Evolutionary conservation across 371 early-diverging fungal species (phyloP), one percentile per base, ranked within the genome.

Genomic region (Funneliformis caledonium): DNA sequence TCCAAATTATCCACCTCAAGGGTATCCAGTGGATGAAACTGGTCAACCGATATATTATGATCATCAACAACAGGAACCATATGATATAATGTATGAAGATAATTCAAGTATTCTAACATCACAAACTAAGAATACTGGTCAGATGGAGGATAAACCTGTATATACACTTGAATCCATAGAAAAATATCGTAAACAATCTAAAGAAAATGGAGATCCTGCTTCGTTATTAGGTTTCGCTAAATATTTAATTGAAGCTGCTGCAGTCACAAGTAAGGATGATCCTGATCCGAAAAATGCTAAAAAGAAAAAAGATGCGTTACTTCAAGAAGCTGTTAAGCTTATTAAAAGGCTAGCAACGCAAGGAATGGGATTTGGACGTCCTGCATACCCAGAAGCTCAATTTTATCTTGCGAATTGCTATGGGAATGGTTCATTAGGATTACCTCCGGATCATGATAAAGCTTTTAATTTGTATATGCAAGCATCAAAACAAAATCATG

Each of bases 371-470:
- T 85, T 92, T 60, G 92, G 94, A n/a, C 91, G 89, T 77, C 85
- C 90, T 8, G 89, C 91, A 4, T 91, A 91, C 82, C 89, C 98
- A 6, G 97, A 98, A 50, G 96, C 97, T 6, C 94, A 94, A 83
- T 97, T 96, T 87, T 96, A 93, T 86, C 85, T 99, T 47, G 99
- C 96, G 42, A 94, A 95, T 61, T 92, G 93, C 77, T 95, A 96
- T 82, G 95, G 92, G 33, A 89, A 88, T 43, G 95, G 94, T 22
- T 82, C 88, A 14, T 87, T 95, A 73, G 94, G 94, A 7, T 88
- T 97, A 16, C 83, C 86, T 60, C 87, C 92, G 42, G 97, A 97
- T 85, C 92, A 93, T 79, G 96, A 95, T 81, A 93, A 93, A 82
- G 98, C 98, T 1, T 98, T 97, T 82, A 82, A 88, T n/a, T 87